These are phyloP conservation scores for Ascochyta lentis DNA, from an alignment of 2,329 filamentous ascomycete species.

Conservation along the genomic window DNA sequence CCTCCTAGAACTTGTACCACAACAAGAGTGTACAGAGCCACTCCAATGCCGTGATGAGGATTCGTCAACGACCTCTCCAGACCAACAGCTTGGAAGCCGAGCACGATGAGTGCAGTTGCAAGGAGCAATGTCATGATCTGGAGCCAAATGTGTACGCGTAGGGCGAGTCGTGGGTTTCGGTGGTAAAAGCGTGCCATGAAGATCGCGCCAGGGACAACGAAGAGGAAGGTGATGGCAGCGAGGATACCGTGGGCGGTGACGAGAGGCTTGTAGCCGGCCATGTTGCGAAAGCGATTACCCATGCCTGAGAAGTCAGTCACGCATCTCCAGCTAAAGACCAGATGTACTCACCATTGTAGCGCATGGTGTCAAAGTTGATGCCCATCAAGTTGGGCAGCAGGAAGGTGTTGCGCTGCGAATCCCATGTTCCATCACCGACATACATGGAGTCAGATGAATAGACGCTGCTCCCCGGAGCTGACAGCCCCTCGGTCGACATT, in stretches of 20 bases:
- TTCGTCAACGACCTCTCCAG: constrained; percentile 75
- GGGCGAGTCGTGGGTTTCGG: constrained; percentile 64
- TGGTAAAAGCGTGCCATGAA: constrained; percentile 76
- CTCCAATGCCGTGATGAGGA: constrained; percentile 83
- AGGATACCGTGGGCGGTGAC: constrained; percentile 76
- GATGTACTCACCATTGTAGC: constrained; percentile 72
- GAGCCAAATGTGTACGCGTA: constrained; percentile 76
- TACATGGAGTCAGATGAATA: constrained; percentile 77
- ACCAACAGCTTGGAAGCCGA: constrained; percentile 81
- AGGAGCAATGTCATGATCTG: constrained; percentile 73
- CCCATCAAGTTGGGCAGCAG: constrained; percentile 78
- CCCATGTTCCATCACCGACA: constrained; percentile 86
- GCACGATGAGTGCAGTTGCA: constrained; percentile 72
- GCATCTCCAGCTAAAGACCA: background rate
- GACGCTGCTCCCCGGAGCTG: constrained; percentile 72
- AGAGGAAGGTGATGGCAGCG: constrained; percentile 74
- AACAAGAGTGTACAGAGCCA: constrained; percentile 77
- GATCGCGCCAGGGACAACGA: constrained; percentile 76
- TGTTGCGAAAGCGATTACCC: constrained; percentile 77
- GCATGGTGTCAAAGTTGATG: constrained; percentile 81
- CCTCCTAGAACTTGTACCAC: constrained; percentile 75
- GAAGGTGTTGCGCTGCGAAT: constrained; percentile 77
- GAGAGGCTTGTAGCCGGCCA: constrained; percentile 73
- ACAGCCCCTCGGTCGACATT: constrained; percentile 56
- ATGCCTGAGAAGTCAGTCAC: constrained; percentile 64